Evolutionary conservation across 169 alveolate species (phyloP), one percentile per base, ranked within the genome.

Genomic region (Plasmodium gonderi): DNA sequence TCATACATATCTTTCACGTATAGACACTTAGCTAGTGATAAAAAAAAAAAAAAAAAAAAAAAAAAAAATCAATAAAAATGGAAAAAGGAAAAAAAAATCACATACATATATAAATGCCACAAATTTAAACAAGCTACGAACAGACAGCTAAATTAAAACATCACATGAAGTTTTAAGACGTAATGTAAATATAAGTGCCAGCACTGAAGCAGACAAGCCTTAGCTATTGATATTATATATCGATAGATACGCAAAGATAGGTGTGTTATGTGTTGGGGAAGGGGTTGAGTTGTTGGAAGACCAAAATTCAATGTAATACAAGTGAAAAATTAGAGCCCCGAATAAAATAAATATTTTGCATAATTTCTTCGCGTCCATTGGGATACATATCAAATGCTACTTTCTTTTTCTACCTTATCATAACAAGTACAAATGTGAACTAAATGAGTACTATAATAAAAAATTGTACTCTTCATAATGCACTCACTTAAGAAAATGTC

Each of bases 81-180:
- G 23, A 54, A 60, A 60, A 60, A n/a, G n/a, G n/a, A n/a, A 60
- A 60, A 60, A n/a, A n/a, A 60, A 60, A 60, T 60, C 72, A 60
- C 72, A 60, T 60, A 60, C 14, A 23, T 60, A 60, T 4, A 23
- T 0, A n/a, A n/a, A 36, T 60, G 17, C 40, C 14, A 23, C 1
- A n/a, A n/a, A 36, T 60, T 60, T 29, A 60, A 17, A 60, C 72
- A 20, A 60, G 9, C 17, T 4, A 60, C 40, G 36, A n/a, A 1
- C 40, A 7, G 36, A 60, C 31, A 60, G 26, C n/a, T 17, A 36
- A 60, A 60, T 17, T 60, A 36, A n/a, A 36, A 20, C 33, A 31
- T 5, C 69, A 17, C 69, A 31, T 12, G 23, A 54, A 31, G n/a
- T n/a, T n/a, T n/a, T n/a, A n/a, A n/a, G 31, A 5, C 40, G 72